phyloP scores from a whole-genome alignment of 192 early-diverging fungal genomes.

The Geranomyces michiganensis region DNA sequence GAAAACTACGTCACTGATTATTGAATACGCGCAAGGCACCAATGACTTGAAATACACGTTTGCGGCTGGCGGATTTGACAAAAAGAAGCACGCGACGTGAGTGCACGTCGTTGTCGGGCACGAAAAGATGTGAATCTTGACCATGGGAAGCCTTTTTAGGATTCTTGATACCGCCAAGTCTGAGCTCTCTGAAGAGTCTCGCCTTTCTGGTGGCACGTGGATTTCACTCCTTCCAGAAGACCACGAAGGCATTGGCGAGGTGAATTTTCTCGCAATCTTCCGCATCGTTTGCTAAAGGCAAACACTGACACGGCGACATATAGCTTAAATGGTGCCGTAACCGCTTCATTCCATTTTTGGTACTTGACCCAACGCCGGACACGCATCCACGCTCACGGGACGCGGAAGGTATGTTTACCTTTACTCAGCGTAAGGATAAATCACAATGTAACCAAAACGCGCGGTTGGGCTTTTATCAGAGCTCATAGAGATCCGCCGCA shows the following conservation, averaged over 20 bases:
- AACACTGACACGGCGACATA: not conserved
- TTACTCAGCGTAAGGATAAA: not conserved
- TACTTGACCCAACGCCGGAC: conserved; percentile 51
- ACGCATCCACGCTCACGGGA: conserved; percentile 47
- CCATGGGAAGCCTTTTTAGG: conserved; percentile 16
- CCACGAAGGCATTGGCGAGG: conserved; percentile 54
- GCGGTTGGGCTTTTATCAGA: not conserved
- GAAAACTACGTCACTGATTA: conserved; percentile 61
- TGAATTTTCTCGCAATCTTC: not conserved
- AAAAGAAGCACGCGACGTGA: conserved; percentile 51
- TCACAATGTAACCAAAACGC: not conserved
- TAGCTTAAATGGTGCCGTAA: conserved; percentile 66
- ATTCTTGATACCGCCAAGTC: conserved; percentile 52
- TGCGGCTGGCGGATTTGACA: conserved; percentile 58
- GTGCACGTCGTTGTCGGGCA: not conserved
- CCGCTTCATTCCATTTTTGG: conserved; percentile 60
- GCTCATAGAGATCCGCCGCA: conserved; percentile 19
- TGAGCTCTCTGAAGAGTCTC: conserved; percentile 64
- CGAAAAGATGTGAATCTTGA: not conserved
- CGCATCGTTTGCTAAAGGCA: too few species aligned
- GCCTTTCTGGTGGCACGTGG: conserved; percentile 53
- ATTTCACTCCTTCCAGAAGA: conserved; percentile 47
- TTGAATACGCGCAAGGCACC: conserved; percentile 64
- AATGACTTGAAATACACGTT: conserved; percentile 63
- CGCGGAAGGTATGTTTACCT: conserved; percentile 43